Conservation (phyloP, 2,329 filamentous ascomycete genomes). For the Cephalotrichum gorgonifer region DNA sequence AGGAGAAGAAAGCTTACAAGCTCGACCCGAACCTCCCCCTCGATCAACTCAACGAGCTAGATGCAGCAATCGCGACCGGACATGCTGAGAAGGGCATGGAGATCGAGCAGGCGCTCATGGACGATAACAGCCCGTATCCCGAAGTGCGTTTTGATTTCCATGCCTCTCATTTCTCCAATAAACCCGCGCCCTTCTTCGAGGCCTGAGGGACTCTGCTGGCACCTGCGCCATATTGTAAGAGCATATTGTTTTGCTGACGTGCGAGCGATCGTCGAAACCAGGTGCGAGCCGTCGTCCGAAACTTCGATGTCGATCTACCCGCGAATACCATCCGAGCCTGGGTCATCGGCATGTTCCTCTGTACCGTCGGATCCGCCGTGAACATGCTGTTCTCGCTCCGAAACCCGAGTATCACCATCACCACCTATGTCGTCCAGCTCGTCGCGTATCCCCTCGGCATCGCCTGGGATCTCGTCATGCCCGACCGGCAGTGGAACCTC, state of each 20-base stretch:
- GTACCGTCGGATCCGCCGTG: constrained; percentile 50
- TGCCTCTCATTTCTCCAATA: background rate
- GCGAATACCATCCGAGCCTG: constrained; percentile 55
- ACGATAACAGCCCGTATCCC: constrained; percentile 58
- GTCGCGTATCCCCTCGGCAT: constrained; percentile 49
- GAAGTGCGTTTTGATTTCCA: constrained; percentile 33
- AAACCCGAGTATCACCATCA: constrained; percentile 48
- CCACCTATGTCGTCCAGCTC: constrained; percentile 52
- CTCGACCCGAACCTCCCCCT: constrained; percentile 57
- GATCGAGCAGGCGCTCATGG: constrained; percentile 46
- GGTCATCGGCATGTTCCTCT: constrained; percentile 49
- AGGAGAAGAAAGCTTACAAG: constrained; percentile 46
- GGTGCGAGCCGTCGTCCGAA: constrained; percentile 55
- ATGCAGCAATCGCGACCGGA: constrained; percentile 42
- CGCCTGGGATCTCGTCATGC: constrained; percentile 44
- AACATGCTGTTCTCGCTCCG: constrained; percentile 53
- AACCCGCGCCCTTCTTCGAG: too few species aligned
- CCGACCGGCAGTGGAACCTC: constrained; percentile 38
- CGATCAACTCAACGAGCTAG: constrained; percentile 49
- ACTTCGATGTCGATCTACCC: constrained; percentile 54
- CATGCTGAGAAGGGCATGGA: constrained; percentile 46
- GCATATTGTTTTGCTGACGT: background rate
- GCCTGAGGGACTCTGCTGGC: background rate
- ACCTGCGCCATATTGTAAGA: background rate
- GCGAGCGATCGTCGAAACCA: constrained; percentile 18